Conservation (phyloP, 2,329 filamentous ascomycete species). For the Lasiodiplodia sp. region DNA sequence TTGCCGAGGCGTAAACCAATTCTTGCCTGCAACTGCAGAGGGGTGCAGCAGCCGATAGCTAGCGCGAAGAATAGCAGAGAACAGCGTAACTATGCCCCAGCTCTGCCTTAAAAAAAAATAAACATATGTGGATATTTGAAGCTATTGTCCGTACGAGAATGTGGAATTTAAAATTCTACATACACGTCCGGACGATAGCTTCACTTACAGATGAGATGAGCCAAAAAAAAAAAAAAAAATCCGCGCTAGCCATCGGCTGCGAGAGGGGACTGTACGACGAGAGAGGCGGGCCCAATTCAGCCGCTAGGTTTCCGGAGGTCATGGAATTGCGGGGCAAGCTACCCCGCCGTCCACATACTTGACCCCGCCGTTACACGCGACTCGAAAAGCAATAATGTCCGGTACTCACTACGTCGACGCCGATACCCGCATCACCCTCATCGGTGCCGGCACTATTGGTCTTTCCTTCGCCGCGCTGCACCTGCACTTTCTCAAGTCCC, state of each 20-base stretch:
- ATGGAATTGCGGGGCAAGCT: neutral
- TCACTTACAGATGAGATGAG: too few species aligned
- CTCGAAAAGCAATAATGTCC: neutral
- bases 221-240: too few species aligned
- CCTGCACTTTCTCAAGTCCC: slow-evolving; percentile 51
- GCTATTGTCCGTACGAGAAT: too few species aligned
- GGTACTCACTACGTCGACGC: neutral
- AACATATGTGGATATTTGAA: too few species aligned
- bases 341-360: neutral
- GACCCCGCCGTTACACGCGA: neutral
- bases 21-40: neutral
- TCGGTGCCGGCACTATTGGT: slow-evolving; percentile 60
- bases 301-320: too few species aligned
- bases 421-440: slow-evolving; percentile 47
- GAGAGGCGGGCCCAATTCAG: neutral
- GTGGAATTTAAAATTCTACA: too few species aligned
- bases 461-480: slow-evolving; percentile 64
- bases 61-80: too few species aligned
- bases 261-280: neutral
- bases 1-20: slow-evolving; percentile 6
- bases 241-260: too few species aligned
- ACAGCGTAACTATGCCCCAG: too few species aligned
- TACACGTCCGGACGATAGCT: too few species aligned
- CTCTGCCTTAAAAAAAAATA: too few species aligned
- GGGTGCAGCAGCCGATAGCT: too few species aligned